Percentiles rank a stretch among this genome's conserved stretches.
These are phyloP conservation scores for Microcos paniculata DNA, from an alignment of 345 rosid species.

Conservation along the genomic window DNA sequence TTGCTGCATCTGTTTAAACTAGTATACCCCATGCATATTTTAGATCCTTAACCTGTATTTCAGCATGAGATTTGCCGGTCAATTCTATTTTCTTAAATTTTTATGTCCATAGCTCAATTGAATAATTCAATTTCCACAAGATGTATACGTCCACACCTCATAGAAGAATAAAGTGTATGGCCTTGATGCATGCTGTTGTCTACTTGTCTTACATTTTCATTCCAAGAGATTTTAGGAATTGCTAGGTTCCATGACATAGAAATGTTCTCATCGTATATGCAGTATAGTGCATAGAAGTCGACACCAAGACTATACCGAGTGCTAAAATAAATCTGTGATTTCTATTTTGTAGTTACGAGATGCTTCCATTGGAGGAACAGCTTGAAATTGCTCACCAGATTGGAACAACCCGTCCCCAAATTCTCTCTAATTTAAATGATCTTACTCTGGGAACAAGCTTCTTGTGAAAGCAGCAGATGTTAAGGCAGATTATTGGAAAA, in stretches of 20 bases:
- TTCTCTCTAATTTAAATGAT: conserved; percentile 74
- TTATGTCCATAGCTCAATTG: background rate
- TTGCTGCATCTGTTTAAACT: background rate
- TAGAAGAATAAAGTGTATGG: background rate
- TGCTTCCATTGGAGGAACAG: conserved; percentile 88
- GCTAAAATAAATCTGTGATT: background rate
- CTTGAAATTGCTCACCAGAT: conserved; percentile 81
- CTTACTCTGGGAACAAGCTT: conserved; percentile 86
- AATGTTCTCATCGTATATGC: background rate
- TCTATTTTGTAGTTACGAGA: conserved; percentile 69
- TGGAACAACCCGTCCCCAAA: conserved; percentile 82
- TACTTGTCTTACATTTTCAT: background rate
- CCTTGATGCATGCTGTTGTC: background rate
- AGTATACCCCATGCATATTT: background rate
- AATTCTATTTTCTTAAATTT: background rate
- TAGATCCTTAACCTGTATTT: background rate
- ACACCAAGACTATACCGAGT: background rate
- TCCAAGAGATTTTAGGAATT: background rate
- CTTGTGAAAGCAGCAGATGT: conserved; percentile 47
- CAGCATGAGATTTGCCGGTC: background rate
- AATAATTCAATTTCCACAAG: background rate
- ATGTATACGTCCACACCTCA: background rate
- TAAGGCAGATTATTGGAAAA: background rate
- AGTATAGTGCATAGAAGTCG: background rate
- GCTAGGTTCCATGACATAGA: background rate